These are phyloP conservation scores for Paspalum notatum DNA, from an alignment of 176 grass and related monocot species.

Conservation along the genomic window DNA sequence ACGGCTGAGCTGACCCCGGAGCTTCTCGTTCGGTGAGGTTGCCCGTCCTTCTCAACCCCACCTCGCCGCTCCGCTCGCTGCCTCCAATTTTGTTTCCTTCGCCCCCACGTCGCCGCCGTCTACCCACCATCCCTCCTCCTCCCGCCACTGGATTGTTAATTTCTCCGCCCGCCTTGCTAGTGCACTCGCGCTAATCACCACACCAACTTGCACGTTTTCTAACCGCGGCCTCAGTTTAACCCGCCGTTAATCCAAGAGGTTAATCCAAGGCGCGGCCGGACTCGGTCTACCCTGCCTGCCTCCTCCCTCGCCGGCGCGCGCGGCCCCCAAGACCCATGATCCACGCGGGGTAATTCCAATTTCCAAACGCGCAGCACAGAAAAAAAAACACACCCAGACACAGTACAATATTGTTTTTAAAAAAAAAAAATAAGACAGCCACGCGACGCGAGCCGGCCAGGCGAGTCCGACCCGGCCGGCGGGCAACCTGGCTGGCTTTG, in stretches of 20 bases:
- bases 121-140: neutral
- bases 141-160: neutral
- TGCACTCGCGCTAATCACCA: too few relatives aligned
- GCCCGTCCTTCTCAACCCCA: neutral
- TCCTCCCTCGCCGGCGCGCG: too few relatives aligned
- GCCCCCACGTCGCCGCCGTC: neutral
- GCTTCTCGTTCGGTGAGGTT: neutral
- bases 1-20: neutral
- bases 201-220: neutral
- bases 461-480: neutral
- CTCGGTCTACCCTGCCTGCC: too few relatives aligned
- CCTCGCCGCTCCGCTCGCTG: too few relatives aligned
- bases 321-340: too few relatives aligned
- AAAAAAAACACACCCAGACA: too few relatives aligned
- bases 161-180: neutral
- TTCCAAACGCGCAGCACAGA: too few relatives aligned
- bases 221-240: neutral
- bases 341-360: too few relatives aligned
- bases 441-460: too few relatives aligned
- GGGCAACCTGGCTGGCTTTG: neutral
- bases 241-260: neutral
- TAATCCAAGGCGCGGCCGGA: neutral
- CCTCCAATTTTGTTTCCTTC: neutral
- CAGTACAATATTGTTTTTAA: too few relatives aligned
- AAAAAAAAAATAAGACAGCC: too few relatives aligned